Percentiles rank a stretch among this genome's conserved stretches.
Evolutionary conservation across 345 rosid species (phyloP).

Genomic region (Euphorbia tirucalli): DNA sequence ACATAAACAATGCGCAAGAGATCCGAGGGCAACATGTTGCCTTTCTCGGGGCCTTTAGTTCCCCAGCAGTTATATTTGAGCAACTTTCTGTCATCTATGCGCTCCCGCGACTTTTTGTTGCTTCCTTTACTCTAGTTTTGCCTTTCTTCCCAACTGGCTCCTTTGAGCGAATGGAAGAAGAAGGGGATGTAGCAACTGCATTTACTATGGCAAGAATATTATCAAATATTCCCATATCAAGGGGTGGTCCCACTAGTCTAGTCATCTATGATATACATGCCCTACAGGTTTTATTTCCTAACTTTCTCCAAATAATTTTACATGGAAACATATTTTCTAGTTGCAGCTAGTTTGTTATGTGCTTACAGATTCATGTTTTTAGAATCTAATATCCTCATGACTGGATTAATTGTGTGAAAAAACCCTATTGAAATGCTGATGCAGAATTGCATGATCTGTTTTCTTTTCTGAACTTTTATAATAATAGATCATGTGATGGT

Average conservation of each 20-base stretch:
- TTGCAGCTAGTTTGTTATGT: not conserved
- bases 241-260: constrained; percentile 97
- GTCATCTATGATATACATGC: constrained; percentile 98
- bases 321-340: not conserved
- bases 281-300: constrained; percentile 57
- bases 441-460: not conserved
- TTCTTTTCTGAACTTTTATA: not conserved
- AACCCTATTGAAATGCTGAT: not conserved
- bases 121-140: constrained; percentile 85
- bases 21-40: constrained; percentile 95
- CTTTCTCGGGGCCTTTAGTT: constrained; percentile 87
- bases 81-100: constrained; percentile 97
- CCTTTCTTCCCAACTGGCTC: constrained; percentile 99
- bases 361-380: not conserved
- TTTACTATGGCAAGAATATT: constrained; percentile 96
- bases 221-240: constrained; percentile 89
- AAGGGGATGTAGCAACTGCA: constrained; percentile 98
- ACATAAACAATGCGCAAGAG: constrained; percentile 85
- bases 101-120: constrained; percentile 84
- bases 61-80: constrained; percentile 90
- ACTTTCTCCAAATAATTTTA: not conserved
- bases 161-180: constrained; percentile 98
- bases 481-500: not conserved
- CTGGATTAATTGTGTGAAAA: not conserved
- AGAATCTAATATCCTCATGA: not conserved